Conservation (phyloP, 345 rosid species). For the Syzygium grande region DNA sequence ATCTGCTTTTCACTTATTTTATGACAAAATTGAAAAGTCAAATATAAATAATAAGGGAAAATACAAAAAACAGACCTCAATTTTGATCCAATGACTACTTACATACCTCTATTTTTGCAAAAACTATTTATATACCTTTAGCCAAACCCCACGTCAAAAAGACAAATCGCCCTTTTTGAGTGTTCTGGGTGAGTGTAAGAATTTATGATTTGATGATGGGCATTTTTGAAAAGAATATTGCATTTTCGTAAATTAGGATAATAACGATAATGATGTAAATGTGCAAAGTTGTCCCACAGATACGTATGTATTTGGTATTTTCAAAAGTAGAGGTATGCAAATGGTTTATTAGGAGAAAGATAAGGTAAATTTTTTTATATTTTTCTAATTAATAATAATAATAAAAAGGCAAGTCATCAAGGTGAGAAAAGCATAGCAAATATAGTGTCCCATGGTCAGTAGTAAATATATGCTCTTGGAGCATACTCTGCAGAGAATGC, state of each 20-base stretch:
- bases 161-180: background rate
- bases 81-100: background rate
- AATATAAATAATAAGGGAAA: background rate
- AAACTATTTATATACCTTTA: background rate
- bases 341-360: background rate
- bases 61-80: background rate
- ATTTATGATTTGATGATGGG: background rate
- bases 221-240: background rate
- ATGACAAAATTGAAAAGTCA: background rate
- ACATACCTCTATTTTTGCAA: background rate
- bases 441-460: background rate
- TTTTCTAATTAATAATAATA: background rate
- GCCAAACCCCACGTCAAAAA: background rate
- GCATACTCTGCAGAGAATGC: background rate
- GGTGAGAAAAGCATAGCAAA: background rate
- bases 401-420: background rate
- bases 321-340: background rate
- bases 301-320: background rate
- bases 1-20: background rate
- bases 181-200: background rate
- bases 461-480: background rate
- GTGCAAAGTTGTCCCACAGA: background rate
- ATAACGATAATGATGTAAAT: background rate
- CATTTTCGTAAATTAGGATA: background rate
- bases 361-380: background rate